Evolutionary conservation across 23 red algal species (phyloP), one percentile per base, ranked within the genome.

Genomic region (Gracilariopsis chorda): DNA sequence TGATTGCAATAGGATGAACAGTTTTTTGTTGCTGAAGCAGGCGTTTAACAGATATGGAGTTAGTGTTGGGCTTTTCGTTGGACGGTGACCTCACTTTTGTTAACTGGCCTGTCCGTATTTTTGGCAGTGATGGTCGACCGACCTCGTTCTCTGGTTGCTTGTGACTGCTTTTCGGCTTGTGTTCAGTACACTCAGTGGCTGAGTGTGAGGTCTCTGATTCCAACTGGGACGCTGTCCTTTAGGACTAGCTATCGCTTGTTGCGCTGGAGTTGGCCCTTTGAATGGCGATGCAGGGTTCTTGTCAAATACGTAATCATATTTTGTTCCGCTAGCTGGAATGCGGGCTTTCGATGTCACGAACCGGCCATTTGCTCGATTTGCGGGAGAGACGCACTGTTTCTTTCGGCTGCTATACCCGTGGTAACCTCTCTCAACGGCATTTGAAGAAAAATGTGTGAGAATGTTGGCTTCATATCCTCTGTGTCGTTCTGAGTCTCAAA

Each of bases 361-460:
- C 91, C 91, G 17, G 84, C 77, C 59, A 49, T 59, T 21, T 71
- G 75, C 10, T 94, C 91, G n/a, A 94, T 44, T 51, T 57, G 44
- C 20, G 91, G 91, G 25, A 94, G 47, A 51, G 91, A 80, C 33
- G 87, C 57, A 45, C 51, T 51, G 49, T 94, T 94, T 48, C 77
- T 36, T 29, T 94, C 91, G 20, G 70, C 72, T 10, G 86, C 86
- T 37, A 90, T 62, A 25, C 86, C 69, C 86, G 78, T 90, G 39
- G 86, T 78, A 2, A 90, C 86, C 32, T 90, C 86, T 24, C 95
- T 72, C 13, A 92, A 70, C 29, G 96, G 96, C 47, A 87, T 65
- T 82, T 98, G 96, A 28, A 87, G 90, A 75, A 98, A 98, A 43
- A 59, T 84, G 24, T 78, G 81, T 28, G 57, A 56, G 14, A 82